Conservation (phyloP, 768 basidiomycete genomes). For the Kwoniella bestiolae region DNA sequence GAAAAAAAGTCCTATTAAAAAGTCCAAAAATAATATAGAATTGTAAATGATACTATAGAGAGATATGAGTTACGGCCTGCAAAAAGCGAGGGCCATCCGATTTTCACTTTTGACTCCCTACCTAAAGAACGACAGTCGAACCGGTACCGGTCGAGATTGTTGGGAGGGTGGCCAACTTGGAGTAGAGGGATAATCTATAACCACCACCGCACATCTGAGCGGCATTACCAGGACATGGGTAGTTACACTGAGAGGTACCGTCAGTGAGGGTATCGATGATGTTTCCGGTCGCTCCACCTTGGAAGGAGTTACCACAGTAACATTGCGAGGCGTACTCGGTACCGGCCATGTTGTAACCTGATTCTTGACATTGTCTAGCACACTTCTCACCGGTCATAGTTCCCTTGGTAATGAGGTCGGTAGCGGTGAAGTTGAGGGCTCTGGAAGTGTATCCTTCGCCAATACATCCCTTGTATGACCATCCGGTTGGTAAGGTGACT, state of each 20-base stretch:
- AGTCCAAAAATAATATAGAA: background rate
- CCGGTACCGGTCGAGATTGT: too few relatives aligned
- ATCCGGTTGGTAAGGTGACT: constrained; percentile 33
- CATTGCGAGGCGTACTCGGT: constrained; percentile 38
- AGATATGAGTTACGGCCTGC: too few relatives aligned
- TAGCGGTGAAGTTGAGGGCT: constrained; percentile 32
- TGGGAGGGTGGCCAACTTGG: constrained; percentile 16
- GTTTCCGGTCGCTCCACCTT: constrained; percentile 26
- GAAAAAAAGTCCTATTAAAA: constrained; percentile 6
- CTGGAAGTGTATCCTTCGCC: constrained; percentile 33
- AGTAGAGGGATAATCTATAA: constrained; percentile 18
- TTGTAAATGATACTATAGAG: background rate
- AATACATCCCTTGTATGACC: constrained; percentile 44
- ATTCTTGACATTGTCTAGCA: constrained; percentile 28
- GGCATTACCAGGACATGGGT: constrained; percentile 16
- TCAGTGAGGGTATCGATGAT: constrained; percentile 38
- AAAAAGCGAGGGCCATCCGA: too few relatives aligned
- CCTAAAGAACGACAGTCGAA: too few relatives aligned
- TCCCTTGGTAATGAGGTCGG: constrained; percentile 26
- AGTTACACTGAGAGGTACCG: constrained; percentile 20
- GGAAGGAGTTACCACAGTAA: constrained; percentile 35
- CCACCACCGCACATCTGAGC: constrained; percentile 26
- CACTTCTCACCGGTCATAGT: constrained; percentile 28
- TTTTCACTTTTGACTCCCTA: too few relatives aligned
- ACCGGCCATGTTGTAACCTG: constrained; percentile 41